phyloP scores from a whole-genome alignment of 2,329 filamentous ascomycete genomes.

The Venturia effusa region DNA sequence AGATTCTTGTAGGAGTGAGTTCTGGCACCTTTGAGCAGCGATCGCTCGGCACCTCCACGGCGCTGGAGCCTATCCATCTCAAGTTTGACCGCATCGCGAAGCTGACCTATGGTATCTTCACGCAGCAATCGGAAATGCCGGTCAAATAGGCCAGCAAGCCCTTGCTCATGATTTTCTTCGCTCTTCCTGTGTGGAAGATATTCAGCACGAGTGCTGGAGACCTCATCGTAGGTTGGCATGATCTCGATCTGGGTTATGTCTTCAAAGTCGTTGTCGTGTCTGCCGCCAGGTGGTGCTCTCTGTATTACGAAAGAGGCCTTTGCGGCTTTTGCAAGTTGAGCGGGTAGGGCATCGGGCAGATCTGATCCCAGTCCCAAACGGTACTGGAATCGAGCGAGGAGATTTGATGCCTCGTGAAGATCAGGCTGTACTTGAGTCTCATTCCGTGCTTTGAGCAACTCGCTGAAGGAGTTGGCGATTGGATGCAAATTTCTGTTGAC shows the following conservation, averaged over 20 bases:
- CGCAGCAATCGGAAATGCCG: conserved; percentile 24
- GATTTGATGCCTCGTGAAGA: neutral
- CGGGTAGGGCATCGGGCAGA: neutral
- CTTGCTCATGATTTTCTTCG: conserved; percentile 20
- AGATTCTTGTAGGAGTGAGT: conserved; percentile 9
- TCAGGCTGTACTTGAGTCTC: neutral
- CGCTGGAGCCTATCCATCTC: neutral
- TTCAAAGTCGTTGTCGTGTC: conserved; percentile 24
- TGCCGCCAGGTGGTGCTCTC: conserved; percentile 12
- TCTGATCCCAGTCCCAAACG: conserved; percentile 1
- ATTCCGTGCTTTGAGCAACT: neutral
- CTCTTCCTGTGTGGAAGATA: conserved; percentile 22
- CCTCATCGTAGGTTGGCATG: conserved; percentile 23
- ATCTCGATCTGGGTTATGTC: conserved; percentile 23
- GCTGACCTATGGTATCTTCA: conserved; percentile 23
- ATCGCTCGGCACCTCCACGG: neutral
- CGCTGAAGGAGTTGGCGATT: neutral
- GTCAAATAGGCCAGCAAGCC: conserved; percentile 21
- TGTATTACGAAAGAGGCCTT: conserved; percentile 4
- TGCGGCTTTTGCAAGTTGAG: neutral
- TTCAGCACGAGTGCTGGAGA: conserved; percentile 28
- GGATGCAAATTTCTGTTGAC: neutral
- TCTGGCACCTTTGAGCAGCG: neutral
- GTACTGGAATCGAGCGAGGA: neutral
- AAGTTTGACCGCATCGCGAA: conserved; percentile 19